Evolutionary conservation across 495 filamentous ascomycete species (phyloP).

Genomic region (Xylaria castorea): DNA sequence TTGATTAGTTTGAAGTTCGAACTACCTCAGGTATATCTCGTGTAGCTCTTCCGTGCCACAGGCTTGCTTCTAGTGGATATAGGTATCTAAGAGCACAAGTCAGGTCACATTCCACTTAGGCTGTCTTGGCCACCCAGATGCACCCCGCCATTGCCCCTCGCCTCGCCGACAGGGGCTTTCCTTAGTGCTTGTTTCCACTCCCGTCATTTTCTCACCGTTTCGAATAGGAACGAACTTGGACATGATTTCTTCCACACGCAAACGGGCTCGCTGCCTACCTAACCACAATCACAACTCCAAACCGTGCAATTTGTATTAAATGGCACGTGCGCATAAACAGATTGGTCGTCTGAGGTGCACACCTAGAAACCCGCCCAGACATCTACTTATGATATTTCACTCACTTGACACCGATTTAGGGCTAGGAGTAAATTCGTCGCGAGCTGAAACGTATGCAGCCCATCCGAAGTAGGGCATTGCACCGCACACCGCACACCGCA

Average conservation of each 20-base stretch:
- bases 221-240: neutral
- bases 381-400: neutral
- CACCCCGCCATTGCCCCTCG: slow-evolving; percentile 23
- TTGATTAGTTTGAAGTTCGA: neutral
- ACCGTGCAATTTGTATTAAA: neutral
- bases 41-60: slow-evolving; percentile 8
- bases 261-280: neutral
- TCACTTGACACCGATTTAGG: slow-evolving; percentile 6
- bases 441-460: slow-evolving; percentile 17
- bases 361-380: neutral
- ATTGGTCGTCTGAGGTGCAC: neutral
- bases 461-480: neutral
- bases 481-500: slow-evolving; percentile 23
- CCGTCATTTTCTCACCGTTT: neutral
- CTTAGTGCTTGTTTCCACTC: neutral
- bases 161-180: neutral
- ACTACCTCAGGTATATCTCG: slow-evolving; percentile 7
- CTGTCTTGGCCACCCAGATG: slow-evolving; percentile 5
- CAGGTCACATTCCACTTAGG: slow-evolving; percentile 9
- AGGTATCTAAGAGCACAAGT: neutral
- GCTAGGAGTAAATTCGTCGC: neutral
- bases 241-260: neutral
- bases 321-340: neutral
- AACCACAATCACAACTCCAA: neutral
- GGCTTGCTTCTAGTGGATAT: slow-evolving; percentile 9